These are phyloP conservation scores for Mycena pura DNA, from an alignment of 768 basidiomycete species.

Conservation along the genomic window DNA sequence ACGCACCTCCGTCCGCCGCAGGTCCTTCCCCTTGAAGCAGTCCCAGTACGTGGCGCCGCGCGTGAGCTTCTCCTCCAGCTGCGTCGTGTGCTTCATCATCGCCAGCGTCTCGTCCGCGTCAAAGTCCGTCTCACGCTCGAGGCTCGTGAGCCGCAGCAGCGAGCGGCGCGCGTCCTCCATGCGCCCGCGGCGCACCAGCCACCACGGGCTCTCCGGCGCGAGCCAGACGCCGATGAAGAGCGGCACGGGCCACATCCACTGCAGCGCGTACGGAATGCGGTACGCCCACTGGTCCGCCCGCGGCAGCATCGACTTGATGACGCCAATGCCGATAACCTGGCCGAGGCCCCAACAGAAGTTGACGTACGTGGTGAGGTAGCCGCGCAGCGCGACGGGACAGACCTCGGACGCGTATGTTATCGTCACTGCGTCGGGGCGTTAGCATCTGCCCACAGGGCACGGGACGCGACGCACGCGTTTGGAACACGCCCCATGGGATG, in stretches of 20 bases:
- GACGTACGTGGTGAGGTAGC: slow-evolving; percentile 31
- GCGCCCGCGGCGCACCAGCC: slow-evolving; percentile 39
- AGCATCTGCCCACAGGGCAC: too few species aligned
- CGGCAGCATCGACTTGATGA: slow-evolving; percentile 28
- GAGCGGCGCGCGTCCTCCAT: slow-evolving; percentile 31
- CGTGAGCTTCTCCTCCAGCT: slow-evolving; percentile 36
- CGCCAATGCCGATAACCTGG: slow-evolving; percentile 30
- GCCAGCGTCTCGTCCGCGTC: slow-evolving; percentile 31
- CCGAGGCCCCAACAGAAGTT: slow-evolving; percentile 32
- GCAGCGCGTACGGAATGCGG: slow-evolving; percentile 32
- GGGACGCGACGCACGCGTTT: slow-evolving; percentile 19
- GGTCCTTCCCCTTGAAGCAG: slow-evolving; percentile 36
- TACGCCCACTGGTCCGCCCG: slow-evolving; percentile 27
- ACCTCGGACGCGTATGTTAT: slow-evolving; percentile 31
- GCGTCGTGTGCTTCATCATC: slow-evolving; percentile 35
- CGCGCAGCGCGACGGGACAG: slow-evolving; percentile 27
- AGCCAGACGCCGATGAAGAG: slow-evolving; percentile 38
- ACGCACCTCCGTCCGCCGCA: slow-evolving; percentile 28
- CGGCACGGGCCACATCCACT: slow-evolving; percentile 41
- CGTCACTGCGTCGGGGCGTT: slow-evolving; percentile 5
- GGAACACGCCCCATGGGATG: slow-evolving; percentile 28
- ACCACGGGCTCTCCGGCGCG: slow-evolving; percentile 41
- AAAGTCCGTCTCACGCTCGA: slow-evolving; percentile 28
- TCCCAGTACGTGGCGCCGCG: slow-evolving; percentile 36
- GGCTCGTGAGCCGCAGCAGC: slow-evolving; percentile 27